phyloP scores from a whole-genome alignment of 371 early-diverging fungal species.

The Rhizomucor miehei region DNA sequence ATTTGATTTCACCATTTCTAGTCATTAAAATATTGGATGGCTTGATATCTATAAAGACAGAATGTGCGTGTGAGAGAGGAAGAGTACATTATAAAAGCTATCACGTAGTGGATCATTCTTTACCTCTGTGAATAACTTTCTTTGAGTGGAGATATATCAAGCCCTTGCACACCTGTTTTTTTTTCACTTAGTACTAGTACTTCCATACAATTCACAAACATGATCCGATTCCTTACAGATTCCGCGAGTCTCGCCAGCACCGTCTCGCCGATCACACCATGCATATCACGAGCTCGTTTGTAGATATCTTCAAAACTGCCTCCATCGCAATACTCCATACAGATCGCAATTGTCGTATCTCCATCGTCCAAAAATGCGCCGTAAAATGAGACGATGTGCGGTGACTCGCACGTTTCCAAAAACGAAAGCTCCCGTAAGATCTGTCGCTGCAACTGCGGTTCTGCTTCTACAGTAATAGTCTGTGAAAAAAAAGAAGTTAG shows the following conservation, averaged over 20 bases:
- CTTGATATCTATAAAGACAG: conserved; percentile 66
- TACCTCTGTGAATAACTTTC: conserved; percentile 84
- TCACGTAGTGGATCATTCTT: conserved; percentile 3
- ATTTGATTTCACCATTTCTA: conserved; percentile 83
- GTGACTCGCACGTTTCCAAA: conserved; percentile 83
- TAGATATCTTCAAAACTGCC: conserved; percentile 81
- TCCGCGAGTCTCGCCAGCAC: conserved; percentile 78
- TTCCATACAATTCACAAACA: background rate
- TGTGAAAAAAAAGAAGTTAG: conserved; percentile 12
- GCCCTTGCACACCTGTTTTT: conserved; percentile 62
- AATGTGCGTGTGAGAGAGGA: no score
- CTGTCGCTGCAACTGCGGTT: conserved; percentile 71
- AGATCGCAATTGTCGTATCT: conserved; percentile 81
- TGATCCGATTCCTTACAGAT: conserved; percentile 43
- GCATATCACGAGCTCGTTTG: conserved; percentile 60
- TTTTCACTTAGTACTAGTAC: background rate
- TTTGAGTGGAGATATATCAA: conserved; percentile 74
- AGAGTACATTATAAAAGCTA: no score
- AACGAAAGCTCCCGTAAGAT: conserved; percentile 89
- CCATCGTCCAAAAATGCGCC: conserved; percentile 91
- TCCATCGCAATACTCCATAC: conserved; percentile 94
- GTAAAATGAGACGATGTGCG: conserved; percentile 90
- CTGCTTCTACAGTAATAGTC: conserved; percentile 66
- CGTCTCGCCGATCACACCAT: conserved; percentile 71
- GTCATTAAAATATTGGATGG: conserved; percentile 89